phyloP scores from a whole-genome alignment of 768 basidiomycete species.

The Leccinum boreale region DNA sequence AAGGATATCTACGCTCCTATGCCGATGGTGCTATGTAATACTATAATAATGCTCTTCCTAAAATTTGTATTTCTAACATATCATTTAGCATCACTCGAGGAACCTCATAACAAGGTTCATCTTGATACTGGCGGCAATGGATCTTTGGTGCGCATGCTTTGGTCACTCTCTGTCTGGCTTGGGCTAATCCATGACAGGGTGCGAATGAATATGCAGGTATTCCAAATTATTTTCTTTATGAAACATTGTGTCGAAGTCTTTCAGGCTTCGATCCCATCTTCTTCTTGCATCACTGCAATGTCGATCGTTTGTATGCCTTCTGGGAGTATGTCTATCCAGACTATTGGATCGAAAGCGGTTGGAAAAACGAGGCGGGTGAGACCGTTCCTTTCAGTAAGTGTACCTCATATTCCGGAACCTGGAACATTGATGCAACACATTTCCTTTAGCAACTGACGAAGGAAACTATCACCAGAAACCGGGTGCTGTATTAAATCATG shows the following conservation, averaged over 20 bases:
- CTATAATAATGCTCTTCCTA: background rate
- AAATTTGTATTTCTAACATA: background rate
- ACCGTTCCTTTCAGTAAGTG: constrained; percentile 7
- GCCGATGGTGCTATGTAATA: constrained; percentile 1
- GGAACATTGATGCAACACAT: background rate
- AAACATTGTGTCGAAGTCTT: background rate
- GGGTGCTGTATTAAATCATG: background rate
- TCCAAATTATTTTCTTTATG: background rate
- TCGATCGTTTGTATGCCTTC: constrained; percentile 19
- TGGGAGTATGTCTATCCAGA: constrained; percentile 22
- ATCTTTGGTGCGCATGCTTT: constrained; percentile 10
- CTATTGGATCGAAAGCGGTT: constrained; percentile 8
- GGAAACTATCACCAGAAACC: constrained; percentile 3
- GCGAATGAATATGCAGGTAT: constrained; percentile 20
- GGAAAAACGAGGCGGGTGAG: constrained; percentile 7
- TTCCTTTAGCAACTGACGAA: background rate
- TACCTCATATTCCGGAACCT: background rate
- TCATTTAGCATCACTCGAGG: constrained; percentile 15
- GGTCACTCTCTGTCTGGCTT: background rate
- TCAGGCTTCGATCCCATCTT: constrained; percentile 19
- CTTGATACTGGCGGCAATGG: constrained; percentile 16
- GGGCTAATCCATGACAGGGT: constrained; percentile 5
- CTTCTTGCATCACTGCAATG: constrained; percentile 17
- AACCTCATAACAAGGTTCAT: constrained; percentile 20
- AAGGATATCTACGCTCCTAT: constrained; percentile 1